Percentiles rank a stretch among this genome's conserved stretches.
phyloP scores from a whole-genome alignment of 441 rosid species.

The Manihot esculenta region DNA sequence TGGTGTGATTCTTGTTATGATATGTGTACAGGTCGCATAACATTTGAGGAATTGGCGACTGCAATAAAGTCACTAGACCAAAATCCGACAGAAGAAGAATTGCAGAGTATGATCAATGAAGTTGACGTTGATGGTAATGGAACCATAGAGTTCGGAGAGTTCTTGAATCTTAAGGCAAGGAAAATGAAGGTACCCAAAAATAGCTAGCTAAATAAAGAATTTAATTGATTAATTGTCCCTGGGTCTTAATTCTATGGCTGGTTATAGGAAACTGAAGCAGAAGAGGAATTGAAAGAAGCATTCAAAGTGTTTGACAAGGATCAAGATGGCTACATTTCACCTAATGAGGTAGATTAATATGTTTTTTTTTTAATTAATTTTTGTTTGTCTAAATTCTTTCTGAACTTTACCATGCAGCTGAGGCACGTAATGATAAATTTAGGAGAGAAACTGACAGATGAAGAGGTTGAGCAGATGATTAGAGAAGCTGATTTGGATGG shows the following conservation, averaged over 20 bases:
- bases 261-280: slow-evolving; percentile 51
- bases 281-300: slow-evolving; percentile 59
- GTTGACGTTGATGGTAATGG: slow-evolving; percentile 53
- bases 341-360: slow-evolving; percentile 50
- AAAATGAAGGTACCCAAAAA: slow-evolving; percentile 49
- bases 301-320: slow-evolving; percentile 75
- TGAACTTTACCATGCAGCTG: slow-evolving; percentile 24
- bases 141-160: slow-evolving; percentile 60
- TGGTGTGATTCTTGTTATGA: not conserved
- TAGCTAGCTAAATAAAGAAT: too few relatives aligned
- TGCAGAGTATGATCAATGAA: slow-evolving; percentile 58
- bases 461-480: slow-evolving; percentile 45
- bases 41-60: slow-evolving; percentile 50
- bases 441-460: slow-evolving; percentile 44
- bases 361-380: not conserved
- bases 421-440: slow-evolving; percentile 43
- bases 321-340: slow-evolving; percentile 74
- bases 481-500: slow-evolving; percentile 49
- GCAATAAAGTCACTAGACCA: slow-evolving; percentile 51
- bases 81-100: slow-evolving; percentile 63
- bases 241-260: too few relatives aligned
- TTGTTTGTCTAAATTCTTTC: not conserved
- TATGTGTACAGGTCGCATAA: slow-evolving; percentile 47
- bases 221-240: too few relatives aligned
- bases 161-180: slow-evolving; percentile 62